Percentiles rank a stretch among this genome's conserved stretches.
These are phyloP conservation scores for Xenoacremonium recifei DNA, from an alignment of 2,329 filamentous ascomycete genomes.

Conservation along the genomic window DNA sequence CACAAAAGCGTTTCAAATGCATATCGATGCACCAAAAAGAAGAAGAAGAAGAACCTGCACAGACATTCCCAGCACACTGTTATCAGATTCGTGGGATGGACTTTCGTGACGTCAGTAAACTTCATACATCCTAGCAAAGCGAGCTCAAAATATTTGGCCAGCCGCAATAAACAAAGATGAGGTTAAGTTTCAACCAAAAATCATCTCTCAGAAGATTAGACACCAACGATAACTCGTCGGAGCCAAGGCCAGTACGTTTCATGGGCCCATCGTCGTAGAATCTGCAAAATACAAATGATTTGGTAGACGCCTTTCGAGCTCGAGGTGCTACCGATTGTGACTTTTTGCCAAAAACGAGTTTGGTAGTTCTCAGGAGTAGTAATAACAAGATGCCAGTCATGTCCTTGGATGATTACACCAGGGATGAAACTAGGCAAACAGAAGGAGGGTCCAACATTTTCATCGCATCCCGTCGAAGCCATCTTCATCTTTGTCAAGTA, in stretches of 20 bases:
- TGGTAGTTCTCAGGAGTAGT: constrained; percentile 6
- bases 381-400: constrained; percentile 12
- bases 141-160: too few relatives aligned
- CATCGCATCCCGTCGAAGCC: neutral
- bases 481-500: neutral
- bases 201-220: too few relatives aligned
- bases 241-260: constrained; percentile 10
- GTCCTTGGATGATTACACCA: constrained; percentile 10
- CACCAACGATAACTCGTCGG: neutral
- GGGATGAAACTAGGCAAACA: neutral
- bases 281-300: constrained; percentile 11
- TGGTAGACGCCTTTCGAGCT: constrained; percentile 14
- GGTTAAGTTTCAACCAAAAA: too few relatives aligned
- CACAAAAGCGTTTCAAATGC: too few relatives aligned
- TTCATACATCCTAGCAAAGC: too few relatives aligned
- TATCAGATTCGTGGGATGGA: too few relatives aligned
- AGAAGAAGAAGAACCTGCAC: too few relatives aligned
- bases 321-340: constrained; percentile 6
- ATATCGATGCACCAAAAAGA: too few relatives aligned
- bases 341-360: constrained; percentile 10
- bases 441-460: neutral
- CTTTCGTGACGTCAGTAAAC: too few relatives aligned
- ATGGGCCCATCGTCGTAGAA: constrained; percentile 9
- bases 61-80: too few relatives aligned
- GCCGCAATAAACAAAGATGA: too few relatives aligned